Conservation (phyloP, 2,329 filamentous ascomycete species). For the Apiospora sp. region DNA sequence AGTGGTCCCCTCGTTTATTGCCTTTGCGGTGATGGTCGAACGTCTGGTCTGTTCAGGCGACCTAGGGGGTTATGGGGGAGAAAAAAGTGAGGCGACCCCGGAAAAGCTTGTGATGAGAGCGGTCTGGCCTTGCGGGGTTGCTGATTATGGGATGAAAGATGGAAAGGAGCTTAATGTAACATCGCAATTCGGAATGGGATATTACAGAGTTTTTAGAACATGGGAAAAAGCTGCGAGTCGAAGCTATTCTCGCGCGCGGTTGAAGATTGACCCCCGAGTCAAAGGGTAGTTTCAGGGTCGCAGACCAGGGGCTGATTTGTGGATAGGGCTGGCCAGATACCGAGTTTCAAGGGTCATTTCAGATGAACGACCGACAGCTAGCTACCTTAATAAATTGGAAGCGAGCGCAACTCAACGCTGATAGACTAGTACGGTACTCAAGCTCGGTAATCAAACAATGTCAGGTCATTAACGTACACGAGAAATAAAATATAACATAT, state of each 20-base stretch:
- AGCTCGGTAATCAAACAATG: not conserved
- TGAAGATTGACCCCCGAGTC: not conserved
- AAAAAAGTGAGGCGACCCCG: not conserved
- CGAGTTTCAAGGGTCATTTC: constrained; percentile 20
- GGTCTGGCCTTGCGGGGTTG: not conserved
- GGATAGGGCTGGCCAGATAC: constrained; percentile 7
- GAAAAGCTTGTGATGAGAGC: constrained; percentile 6
- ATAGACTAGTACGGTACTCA: not conserved
- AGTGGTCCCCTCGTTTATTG: constrained; percentile 7
- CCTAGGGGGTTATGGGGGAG: not conserved
- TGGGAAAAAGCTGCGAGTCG: not conserved
- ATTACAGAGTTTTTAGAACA: not conserved
- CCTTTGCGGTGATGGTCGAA: not conserved
- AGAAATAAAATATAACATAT: not conserved
- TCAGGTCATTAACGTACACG: not conserved
- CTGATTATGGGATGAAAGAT: not conserved
- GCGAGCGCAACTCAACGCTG: not conserved
- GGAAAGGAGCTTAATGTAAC: not conserved
- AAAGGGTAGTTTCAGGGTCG: constrained; percentile 16
- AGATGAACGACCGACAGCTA: not conserved
- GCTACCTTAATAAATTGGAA: not conserved
- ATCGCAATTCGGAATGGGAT: not conserved
- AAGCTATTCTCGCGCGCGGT: constrained; percentile 11
- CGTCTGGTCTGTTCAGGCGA: not conserved
- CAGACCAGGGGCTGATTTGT: constrained; percentile 8